Evolutionary conservation across 164 flowering plant genomes (phyloP).

Genomic region (Taxillus chinensis): DNA sequence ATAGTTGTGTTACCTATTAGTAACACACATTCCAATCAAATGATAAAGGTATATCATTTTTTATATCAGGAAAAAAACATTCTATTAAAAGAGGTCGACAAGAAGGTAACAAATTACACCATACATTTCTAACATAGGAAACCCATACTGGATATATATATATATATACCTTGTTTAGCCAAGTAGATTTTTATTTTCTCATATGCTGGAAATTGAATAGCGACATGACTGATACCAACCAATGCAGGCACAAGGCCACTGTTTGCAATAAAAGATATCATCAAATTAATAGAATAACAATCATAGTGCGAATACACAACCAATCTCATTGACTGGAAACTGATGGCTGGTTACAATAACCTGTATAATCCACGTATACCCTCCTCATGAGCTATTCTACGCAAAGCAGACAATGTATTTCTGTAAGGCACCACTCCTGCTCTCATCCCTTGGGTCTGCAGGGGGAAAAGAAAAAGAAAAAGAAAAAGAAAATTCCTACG

Average conservation of each 20-base stretch:
- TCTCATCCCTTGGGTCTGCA: constrained; percentile 92
- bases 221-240: constrained; percentile 96
- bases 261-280: constrained; percentile 18
- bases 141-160: neutral
- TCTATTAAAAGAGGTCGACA: too few species aligned
- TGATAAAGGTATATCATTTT: constrained; percentile 1
- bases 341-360: constrained; percentile 17
- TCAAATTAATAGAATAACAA: constrained; percentile 3
- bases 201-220: constrained; percentile 90
- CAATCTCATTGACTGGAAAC: neutral
- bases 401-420: constrained; percentile 75
- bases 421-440: constrained; percentile 61
- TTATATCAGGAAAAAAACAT: neutral
- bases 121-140: too few species aligned
- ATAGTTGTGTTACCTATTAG: constrained; percentile 49
- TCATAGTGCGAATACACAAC: neutral
- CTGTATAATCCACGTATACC: constrained; percentile 95
- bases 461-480: constrained; percentile 9
- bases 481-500: neutral
- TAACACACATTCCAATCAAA: constrained; percentile 6
- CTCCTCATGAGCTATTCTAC: constrained; percentile 82
- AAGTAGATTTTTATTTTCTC: constrained; percentile 79
- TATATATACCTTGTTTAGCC: constrained; percentile 51
- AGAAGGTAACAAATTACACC: too few species aligned
- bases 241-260: constrained; percentile 98